Evolutionary conservation across 2,329 filamentous ascomycete species (phyloP), one percentile per base, ranked within the genome.

Genomic region (Exophiala phaeomuriformis): DNA sequence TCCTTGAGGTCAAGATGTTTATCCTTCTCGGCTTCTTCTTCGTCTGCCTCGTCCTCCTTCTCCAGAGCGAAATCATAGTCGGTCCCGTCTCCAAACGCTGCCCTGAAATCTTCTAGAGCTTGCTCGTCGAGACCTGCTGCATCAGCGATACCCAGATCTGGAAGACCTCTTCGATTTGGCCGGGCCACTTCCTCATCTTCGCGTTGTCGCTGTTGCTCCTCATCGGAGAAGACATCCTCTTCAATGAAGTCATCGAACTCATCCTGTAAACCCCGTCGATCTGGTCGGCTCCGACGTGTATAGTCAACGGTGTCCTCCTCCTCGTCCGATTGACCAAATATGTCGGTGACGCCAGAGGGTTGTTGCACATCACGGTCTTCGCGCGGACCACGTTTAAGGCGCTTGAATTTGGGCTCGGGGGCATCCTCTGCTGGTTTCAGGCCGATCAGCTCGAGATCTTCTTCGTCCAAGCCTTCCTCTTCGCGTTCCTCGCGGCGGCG

Each of bases 241-340:
- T 97, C 91, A 66, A 98, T 98, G 70, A 98, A 98, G 68, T 91
- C 90, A 56, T 89, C 89, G 69, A 95, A 88, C 65, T 95, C 89
- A 68, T 94, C 87, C 44, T 81, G 80, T 57, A 80, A 76, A 35
- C 77, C 76, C 54, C 86, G 79, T 57, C 81, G 80, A 55, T 75
- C 72, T 19, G 64, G 62, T 12, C 53, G 52, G 32, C 70, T 67
- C 43, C 68, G 65, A 42, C 66, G 64, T 12, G 66, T 66, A 30
- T 71, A 72, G 54, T 77, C 77, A 52, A 79, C 77, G 12, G 68
- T 69, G 3, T 74, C 77, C 53, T 79, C 82, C 12, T 86, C 83
- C 51, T 95, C 90, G 58, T 97, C 91, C 49, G 96, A 91, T 61
- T 95, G 91, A 35, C 88, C 90, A 70, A 98, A 98, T 61, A 98